phyloP scores from a whole-genome alignment of 768 basidiomycete genomes.

The Xanthoconium purpureum region DNA sequence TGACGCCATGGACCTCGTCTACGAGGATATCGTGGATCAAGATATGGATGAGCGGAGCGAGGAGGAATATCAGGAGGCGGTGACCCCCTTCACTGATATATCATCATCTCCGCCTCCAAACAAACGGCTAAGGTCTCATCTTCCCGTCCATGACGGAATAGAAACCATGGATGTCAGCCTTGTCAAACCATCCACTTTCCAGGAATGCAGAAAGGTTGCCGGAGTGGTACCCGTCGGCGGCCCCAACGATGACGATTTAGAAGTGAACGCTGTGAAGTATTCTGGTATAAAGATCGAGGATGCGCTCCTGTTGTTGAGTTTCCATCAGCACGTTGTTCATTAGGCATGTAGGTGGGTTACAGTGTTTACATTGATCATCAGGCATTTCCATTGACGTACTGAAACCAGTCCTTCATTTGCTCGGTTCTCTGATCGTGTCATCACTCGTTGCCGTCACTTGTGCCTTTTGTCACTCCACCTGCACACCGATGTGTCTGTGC shows the following conservation, averaged over 20 bases:
- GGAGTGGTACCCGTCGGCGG: constrained; percentile 21
- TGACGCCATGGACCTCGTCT: constrained; percentile 51
- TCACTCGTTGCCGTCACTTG: constrained; percentile 11
- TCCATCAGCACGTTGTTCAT: constrained; percentile 64
- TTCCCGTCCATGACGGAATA: constrained; percentile 28
- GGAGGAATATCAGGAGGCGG: constrained; percentile 71
- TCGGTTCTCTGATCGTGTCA: constrained; percentile 20
- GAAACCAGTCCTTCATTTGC: constrained; percentile 14
- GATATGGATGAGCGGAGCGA: constrained; percentile 56
- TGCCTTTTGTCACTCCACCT: constrained; percentile 9
- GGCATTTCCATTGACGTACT: constrained; percentile 8
- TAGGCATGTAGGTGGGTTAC: constrained; percentile 34
- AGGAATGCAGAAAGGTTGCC: constrained; percentile 48
- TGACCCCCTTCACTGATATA: constrained; percentile 64
- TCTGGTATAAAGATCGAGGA: constrained; percentile 70
- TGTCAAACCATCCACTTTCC: constrained; percentile 41
- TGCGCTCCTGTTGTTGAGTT: constrained; percentile 68
- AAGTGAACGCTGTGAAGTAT: constrained; percentile 31
- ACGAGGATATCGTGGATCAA: constrained; percentile 41
- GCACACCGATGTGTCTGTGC: constrained; percentile 11
- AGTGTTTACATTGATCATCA: background rate
- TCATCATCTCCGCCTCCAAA: constrained; percentile 39
- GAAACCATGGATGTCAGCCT: constrained; percentile 35
- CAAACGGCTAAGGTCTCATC: constrained; percentile 29
- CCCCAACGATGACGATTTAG: constrained; percentile 25